Percentiles rank a stretch among this genome's conserved stretches.
Conservation (phyloP, 441 rosid species). For the Biscutella auriculata region DNA sequence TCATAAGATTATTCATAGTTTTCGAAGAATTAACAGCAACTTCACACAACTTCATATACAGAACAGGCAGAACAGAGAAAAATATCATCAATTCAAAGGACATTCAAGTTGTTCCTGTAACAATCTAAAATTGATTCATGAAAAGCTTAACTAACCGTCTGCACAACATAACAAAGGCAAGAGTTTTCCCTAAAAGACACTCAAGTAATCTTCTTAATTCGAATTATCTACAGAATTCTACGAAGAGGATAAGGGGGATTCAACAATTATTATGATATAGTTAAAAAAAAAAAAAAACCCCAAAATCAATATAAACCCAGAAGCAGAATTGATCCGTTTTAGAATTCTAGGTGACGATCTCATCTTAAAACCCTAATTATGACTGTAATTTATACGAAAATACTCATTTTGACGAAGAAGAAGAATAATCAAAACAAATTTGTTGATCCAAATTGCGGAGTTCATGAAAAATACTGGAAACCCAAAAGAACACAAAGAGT, state of each 20-base stretch:
- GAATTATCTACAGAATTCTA: background rate
- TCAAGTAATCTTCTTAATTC: background rate
- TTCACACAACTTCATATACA: background rate
- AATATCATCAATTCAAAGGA: background rate
- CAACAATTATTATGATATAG: background rate
- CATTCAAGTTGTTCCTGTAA: background rate
- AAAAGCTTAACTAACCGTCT: background rate
- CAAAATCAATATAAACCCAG: background rate
- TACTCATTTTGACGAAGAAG: background rate
- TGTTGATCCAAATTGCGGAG: background rate
- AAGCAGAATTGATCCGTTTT: background rate
- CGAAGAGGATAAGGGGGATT: background rate
- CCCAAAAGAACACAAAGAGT: background rate
- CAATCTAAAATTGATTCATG: background rate
- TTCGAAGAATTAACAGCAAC: background rate
- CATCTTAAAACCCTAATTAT: background rate
- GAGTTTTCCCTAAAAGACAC: background rate
- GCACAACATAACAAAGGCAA: background rate
- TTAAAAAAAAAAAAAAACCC: background rate
- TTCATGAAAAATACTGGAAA: too few species aligned
- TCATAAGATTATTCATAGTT: background rate
- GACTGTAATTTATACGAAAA: background rate
- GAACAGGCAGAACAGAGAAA: background rate
- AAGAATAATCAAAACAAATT: background rate
- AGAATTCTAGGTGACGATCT: background rate